These are phyloP conservation scores for Teratosphaeria destructans DNA, from an alignment of 2,329 filamentous ascomycete genomes.

Conservation along the genomic window DNA sequence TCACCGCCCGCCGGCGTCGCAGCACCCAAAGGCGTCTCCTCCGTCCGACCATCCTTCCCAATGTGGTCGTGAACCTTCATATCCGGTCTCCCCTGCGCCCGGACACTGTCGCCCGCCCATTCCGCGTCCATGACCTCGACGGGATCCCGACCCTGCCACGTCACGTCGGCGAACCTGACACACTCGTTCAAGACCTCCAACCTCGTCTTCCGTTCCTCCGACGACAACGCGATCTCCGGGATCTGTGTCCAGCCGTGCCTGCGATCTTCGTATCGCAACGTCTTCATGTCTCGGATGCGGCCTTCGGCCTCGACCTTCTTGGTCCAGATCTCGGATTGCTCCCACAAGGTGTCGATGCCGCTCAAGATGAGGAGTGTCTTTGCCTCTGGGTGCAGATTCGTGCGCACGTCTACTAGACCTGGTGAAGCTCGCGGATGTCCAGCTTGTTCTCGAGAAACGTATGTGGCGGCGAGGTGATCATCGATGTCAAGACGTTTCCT, in stretches of 20 bases:
- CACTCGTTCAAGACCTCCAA: constrained; percentile 28
- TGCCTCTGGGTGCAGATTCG: constrained; percentile 26
- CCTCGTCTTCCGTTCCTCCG: constrained; percentile 29
- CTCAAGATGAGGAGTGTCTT: constrained; percentile 33
- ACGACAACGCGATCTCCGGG: constrained; percentile 27
- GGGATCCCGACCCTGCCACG: constrained; percentile 20
- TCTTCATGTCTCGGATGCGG: constrained; percentile 22
- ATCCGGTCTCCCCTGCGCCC: constrained; percentile 5
- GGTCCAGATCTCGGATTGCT: constrained; percentile 35
- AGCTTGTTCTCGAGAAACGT: constrained; percentile 29
- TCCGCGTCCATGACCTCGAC: constrained; percentile 8
- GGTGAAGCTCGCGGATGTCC: constrained; percentile 32
- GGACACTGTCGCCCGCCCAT: constrained; percentile 3
- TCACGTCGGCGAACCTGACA: constrained; percentile 21
- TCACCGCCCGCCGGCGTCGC: background rate
- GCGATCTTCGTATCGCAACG: constrained; percentile 11
- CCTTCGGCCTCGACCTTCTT: constrained; percentile 26
- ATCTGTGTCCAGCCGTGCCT: constrained; percentile 36
- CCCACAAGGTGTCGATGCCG: constrained; percentile 31
- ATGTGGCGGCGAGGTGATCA: constrained; percentile 30
- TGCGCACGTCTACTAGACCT: constrained; percentile 22
- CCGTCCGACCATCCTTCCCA: background rate
- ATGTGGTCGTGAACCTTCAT: background rate
- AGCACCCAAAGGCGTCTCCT: background rate
- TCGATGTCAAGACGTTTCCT: constrained; percentile 21